Conservation (phyloP, 768 basidiomycete species). For the Tephrocybe sp. region DNA sequence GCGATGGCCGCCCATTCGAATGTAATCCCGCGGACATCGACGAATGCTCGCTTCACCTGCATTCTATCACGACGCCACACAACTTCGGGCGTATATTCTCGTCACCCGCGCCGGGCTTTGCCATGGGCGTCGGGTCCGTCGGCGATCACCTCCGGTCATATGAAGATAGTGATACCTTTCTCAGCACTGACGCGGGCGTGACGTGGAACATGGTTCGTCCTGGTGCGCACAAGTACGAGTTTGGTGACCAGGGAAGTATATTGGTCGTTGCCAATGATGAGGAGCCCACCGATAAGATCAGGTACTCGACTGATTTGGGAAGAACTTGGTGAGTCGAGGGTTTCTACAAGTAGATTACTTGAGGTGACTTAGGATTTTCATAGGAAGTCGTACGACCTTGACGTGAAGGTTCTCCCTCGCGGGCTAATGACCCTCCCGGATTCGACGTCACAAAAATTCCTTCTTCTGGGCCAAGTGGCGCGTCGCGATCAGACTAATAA, state of each 20-base stretch:
- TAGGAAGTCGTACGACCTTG: conserved; percentile 75
- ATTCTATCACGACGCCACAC: conserved; percentile 90
- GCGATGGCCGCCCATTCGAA: conserved; percentile 55
- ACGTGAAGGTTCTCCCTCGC: conserved; percentile 67
- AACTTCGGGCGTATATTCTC: conserved; percentile 96
- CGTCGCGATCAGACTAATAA: conserved; percentile 54
- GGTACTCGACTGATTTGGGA: conserved; percentile 84
- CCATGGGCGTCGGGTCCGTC: conserved; percentile 95
- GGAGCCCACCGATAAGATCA: conserved; percentile 61
- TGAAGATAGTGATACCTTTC: conserved; percentile 89
- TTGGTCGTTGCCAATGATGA: conserved; percentile 86
- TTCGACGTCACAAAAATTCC: conserved; percentile 94
- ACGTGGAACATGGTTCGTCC: conserved; percentile 77
- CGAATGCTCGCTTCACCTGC: conserved; percentile 82
- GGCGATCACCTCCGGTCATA: conserved; percentile 70
- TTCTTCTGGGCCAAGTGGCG: conserved; percentile 79
- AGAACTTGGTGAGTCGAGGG: conserved; percentile 62
- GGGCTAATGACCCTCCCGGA: conserved; percentile 90
- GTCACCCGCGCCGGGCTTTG: conserved; percentile 89
- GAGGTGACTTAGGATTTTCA: background rate
- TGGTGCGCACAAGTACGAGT: conserved; percentile 92
- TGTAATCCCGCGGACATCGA: conserved; percentile 62
- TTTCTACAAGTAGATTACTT: background rate
- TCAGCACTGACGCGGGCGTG: conserved; percentile 87
- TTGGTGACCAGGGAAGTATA: conserved; percentile 87